Evolutionary conservation across 1,284 basidiomycete species (phyloP), one percentile per base, ranked within the genome.

Genomic region (Pseudomicrostroma phylloplanum): DNA sequence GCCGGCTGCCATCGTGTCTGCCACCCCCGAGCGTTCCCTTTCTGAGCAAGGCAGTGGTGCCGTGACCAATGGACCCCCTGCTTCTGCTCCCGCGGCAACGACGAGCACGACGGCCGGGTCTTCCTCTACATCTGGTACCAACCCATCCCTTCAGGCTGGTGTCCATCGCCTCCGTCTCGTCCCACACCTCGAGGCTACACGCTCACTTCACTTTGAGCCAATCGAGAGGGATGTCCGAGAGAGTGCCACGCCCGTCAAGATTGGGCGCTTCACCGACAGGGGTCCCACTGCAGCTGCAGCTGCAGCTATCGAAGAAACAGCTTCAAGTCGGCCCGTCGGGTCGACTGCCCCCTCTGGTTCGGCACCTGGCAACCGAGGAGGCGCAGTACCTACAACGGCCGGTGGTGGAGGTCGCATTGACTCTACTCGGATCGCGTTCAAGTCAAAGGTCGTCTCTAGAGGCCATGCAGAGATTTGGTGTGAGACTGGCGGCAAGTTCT

Each of bases 401-500:
- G 49, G 54, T 36, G 68, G 70, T 8, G 70, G 69, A 8, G 66
- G 67, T 13, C 65, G 73, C 41, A 65, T 72, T 54, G 74, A 74
- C 41, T 72, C 73, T 19, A 67, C 67, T 11, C 66, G 74, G 9
- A 68, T 97, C 55, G 92, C 93, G 0, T 98, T 98, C 85, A 91
- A 91, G 81, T 89, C 87, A 80, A 97, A 97, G 79, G 94, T 97
- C 76, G 94, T 98, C 74, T 91, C 88, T 49, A 85, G 94, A 46
- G 87, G 89, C 0, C 94, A 97, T 79, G 94, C 94, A 0, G 94
- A 97, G 83, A 86, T 97, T 51, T 96, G 92, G 91, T 86, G 87
- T 61, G 84, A 85, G 64, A 71, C 79, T 1, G 81, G 81, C 25
- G 84, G 83, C 39, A 83, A 82, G 80, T 96, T 97, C 79, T 92